Percentiles rank a stretch among this genome's conserved stretches.
Conservation (phyloP, 2,329 filamentous ascomycete species). For the Dactylellina sp. region DNA sequence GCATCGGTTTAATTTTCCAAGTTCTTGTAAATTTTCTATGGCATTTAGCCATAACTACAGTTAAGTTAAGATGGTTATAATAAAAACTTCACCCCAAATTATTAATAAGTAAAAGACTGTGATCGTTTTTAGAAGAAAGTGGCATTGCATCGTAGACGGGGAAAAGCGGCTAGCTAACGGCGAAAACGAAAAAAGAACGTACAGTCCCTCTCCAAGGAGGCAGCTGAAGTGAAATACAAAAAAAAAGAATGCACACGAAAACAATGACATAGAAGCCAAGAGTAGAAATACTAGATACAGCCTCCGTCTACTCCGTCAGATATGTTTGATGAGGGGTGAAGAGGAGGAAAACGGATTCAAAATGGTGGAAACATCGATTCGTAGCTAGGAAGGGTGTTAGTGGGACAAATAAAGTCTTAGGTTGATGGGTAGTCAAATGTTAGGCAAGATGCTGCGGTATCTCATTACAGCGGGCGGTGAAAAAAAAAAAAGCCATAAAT, state of each 20-base stretch:
- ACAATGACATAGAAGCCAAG: neutral
- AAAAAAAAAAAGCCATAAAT: conserved; percentile 20
- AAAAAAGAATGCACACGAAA: conserved; percentile 11
- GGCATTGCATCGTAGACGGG: conserved; percentile 28
- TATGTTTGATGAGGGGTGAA: conserved; percentile 17
- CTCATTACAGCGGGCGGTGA: conserved; percentile 33
- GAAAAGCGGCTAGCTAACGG: conserved; percentile 36
- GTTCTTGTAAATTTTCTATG: too few relatives aligned
- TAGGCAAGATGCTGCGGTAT: conserved; percentile 50
- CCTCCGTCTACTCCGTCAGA: conserved; percentile 48
- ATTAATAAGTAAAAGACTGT: too few relatives aligned
- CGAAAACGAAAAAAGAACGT: conserved; percentile 29
- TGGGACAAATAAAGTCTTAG: conserved; percentile 2
- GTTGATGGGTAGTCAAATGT: conserved; percentile 10
- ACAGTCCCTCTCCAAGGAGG: conserved; percentile 19
- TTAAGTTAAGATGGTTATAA: too few relatives aligned
- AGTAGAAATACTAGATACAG: conserved; percentile 44
- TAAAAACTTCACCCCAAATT: neutral
- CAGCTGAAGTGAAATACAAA: conserved; percentile 3
- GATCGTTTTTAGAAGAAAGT: conserved; percentile 27
- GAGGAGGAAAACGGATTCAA: neutral
- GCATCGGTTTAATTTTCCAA: too few relatives aligned
- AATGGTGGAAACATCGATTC: too few relatives aligned
- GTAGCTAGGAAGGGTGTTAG: neutral
- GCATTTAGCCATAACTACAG: too few relatives aligned